phyloP scores from a whole-genome alignment of 768 basidiomycete species.

The Macrolepiota albuminosa region DNA sequence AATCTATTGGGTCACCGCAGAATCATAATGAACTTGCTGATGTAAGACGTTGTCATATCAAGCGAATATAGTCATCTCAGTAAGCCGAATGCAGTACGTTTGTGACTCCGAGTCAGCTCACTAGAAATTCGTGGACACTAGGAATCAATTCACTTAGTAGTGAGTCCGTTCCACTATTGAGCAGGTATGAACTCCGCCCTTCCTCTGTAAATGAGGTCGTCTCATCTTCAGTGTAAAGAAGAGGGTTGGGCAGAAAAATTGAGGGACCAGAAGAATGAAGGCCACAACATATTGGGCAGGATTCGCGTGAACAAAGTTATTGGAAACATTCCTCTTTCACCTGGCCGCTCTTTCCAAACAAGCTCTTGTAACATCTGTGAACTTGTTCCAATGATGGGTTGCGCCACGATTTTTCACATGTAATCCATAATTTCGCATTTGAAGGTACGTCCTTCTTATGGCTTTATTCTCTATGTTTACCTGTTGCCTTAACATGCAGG shows the following conservation, averaged over 20 bases:
- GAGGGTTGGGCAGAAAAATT: conserved; percentile 28
- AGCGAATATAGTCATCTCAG: no score
- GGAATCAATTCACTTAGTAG: no score
- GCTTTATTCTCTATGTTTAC: not conserved
- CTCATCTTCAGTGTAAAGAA: no score
- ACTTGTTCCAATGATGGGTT: conserved; percentile 84
- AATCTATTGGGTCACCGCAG: no score
- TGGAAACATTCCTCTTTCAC: conserved; percentile 88
- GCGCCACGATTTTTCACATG: conserved; percentile 92
- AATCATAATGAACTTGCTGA: no score
- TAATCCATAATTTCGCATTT: conserved; percentile 79
- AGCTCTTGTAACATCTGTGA: conserved; percentile 77
- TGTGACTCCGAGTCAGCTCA: no score
- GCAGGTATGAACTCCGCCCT: no score
- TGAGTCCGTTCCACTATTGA: no score
- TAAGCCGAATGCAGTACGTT: no score
- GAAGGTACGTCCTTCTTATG: conserved; percentile 35
- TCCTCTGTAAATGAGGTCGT: no score
- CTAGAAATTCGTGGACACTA: no score
- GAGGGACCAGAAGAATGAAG: conserved; percentile 87
- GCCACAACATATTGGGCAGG: conserved; percentile 89
- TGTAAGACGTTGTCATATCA: no score
- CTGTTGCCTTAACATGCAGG: conserved; percentile 29
- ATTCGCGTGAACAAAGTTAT: conserved; percentile 96
- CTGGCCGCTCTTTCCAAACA: conserved; percentile 42